Evolutionary conservation across 257 asterid genomes (phyloP).

Genomic region (Solanum infundibuliforme): DNA sequence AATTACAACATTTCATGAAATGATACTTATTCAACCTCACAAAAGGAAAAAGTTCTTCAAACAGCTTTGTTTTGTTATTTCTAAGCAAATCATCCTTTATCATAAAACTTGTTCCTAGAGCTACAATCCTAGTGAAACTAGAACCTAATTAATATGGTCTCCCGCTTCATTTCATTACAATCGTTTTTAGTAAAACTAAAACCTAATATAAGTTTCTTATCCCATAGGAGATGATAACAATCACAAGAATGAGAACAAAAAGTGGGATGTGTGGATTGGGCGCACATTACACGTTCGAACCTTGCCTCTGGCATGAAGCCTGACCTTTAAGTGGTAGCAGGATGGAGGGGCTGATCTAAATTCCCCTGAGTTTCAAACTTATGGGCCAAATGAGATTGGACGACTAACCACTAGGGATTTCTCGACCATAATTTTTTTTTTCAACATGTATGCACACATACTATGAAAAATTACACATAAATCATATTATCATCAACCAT

Average conservation of each 20-base stretch:
- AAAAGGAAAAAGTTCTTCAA: not conserved
- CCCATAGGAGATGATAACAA: not conserved
- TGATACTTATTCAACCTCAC: not conserved
- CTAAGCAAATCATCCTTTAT: not conserved
- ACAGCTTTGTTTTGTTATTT: not conserved
- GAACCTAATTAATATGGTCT: not conserved
- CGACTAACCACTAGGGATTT: not conserved
- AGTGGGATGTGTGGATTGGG: not conserved
- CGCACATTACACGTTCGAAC: not conserved
- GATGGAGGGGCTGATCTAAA: not conserved
- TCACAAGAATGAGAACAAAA: not conserved
- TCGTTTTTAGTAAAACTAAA: not conserved
- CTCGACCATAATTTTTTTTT: not conserved
- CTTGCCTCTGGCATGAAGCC: not conserved
- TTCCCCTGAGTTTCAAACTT: not conserved
- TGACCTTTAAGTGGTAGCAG: not conserved
- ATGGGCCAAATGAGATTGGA: not conserved
- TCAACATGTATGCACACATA: not conserved
- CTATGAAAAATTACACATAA: not conserved
- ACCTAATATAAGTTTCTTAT: not conserved
- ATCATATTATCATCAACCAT: not conserved
- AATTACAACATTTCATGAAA: not conserved
- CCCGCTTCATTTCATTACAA: not conserved
- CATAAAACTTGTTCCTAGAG: not conserved
- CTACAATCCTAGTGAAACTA: not conserved